Evolutionary conservation across 2,329 filamentous ascomycete genomes (phyloP), one percentile per base, ranked within the genome.

Genomic region (Aspergillus sp.): DNA sequence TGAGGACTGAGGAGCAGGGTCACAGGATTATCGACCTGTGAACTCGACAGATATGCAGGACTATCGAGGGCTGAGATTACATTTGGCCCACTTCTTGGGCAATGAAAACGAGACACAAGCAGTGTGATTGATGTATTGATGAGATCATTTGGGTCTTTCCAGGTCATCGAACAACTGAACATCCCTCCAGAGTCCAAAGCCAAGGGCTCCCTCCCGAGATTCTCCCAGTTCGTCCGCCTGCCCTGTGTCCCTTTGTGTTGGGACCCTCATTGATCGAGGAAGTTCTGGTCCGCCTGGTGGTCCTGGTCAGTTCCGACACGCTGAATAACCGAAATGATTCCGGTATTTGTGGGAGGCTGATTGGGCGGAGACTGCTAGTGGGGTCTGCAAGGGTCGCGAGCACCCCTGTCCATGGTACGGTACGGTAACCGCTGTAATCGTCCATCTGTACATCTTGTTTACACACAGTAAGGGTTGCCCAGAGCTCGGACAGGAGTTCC

Each of bases 401-500:
- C 58, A 36, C 34, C 15, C 12, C 57, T 51, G 54, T 56, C 58
- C 39, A 30, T 52, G 50, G 60, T 64, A 62, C 56, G 22, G 56
- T 63, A 62, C 56, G 48, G 62, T 62, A 64, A 55, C 26, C 26
- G 38, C 13, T 42, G 41, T 24, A 47, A 34, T 22, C 32, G 7
- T 43, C 62, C 60, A 63, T 61, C 48, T 17, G 54, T 56, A 57
- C 60, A 61, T 54, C 59, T 61, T 62, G 55, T 60, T 63, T 53
- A 24, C 13, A 36, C 34, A 36, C 34, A 11, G 26, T 11, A 30
- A 30, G 26, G 26, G 26, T 30, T 30, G 26, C 26, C 9, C 26
- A 30, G 26, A 30, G 26, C 26, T 30, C 11, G 26, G 26, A 30
- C 26, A 30, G 26, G 26, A 30, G 26, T 30, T 30, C 26, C 11